Conservation (phyloP, 2,329 filamentous ascomycete genomes). For the Mycosphaerella sp. region DNA sequence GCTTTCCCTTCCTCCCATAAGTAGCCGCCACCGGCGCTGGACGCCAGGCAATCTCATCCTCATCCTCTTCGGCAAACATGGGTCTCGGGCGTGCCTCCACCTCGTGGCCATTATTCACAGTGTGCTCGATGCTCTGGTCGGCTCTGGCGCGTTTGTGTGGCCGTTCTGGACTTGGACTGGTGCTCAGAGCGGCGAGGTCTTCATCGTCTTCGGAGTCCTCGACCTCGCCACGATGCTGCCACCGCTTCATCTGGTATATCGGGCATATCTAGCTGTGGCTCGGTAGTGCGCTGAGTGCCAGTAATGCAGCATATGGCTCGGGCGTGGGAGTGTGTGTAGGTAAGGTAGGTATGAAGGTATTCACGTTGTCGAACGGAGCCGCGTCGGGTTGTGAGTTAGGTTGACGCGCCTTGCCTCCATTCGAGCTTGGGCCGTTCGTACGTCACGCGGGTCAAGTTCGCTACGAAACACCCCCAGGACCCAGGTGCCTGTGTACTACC, state of each 20-base stretch:
- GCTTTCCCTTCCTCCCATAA: conserved; percentile 20
- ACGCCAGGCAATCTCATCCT: conserved; percentile 20
- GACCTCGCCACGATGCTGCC: conserved; percentile 45
- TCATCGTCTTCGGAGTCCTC: conserved; percentile 48
- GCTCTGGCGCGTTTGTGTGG: conserved; percentile 21
- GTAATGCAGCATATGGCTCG: too few relatives aligned
- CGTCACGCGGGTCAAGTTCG: too few relatives aligned
- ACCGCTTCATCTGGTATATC: conserved; percentile 41
- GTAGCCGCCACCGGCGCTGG: conserved; percentile 20
- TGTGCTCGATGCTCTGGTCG: conserved; percentile 1
- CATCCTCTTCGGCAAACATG: background rate
- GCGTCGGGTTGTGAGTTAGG: too few relatives aligned
- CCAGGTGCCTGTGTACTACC: too few relatives aligned
- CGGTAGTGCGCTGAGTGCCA: background rate
- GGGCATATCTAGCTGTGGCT: conserved; percentile 14
- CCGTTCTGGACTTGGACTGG: conserved; percentile 19
- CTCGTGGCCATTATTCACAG: background rate
- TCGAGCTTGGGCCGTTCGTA: too few relatives aligned
- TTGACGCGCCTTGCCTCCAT: too few relatives aligned
- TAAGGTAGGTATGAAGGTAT: too few relatives aligned
- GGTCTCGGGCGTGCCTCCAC: background rate
- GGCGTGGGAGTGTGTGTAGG: background rate
- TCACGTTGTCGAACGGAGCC: too few relatives aligned
- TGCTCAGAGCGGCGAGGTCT: conserved; percentile 23
- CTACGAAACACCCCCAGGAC: too few relatives aligned